These are phyloP conservation scores for Acacia melanoxylon DNA, from an alignment of 306 rosid genomes.

Conservation along the genomic window DNA sequence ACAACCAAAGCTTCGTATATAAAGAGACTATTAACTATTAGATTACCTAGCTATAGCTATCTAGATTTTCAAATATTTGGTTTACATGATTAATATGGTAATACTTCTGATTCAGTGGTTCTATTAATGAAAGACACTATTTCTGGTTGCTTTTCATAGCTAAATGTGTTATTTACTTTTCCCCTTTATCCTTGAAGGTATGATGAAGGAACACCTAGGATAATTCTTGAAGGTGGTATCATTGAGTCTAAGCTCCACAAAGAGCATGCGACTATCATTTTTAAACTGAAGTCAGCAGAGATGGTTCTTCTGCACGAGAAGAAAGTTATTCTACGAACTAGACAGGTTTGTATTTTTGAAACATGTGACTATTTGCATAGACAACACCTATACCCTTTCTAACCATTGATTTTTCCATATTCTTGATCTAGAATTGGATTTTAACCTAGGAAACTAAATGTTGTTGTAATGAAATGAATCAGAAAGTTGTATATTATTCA, in stretches of 20 bases:
- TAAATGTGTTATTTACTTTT: conserved; percentile 10
- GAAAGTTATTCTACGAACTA: conserved; percentile 48
- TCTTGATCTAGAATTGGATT: not conserved
- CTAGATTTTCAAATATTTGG: not conserved
- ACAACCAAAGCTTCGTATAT: not conserved
- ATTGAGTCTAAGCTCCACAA: conserved; percentile 64
- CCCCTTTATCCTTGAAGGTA: conserved; percentile 42
- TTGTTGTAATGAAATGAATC: too few species aligned
- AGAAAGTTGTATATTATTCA: too few species aligned
- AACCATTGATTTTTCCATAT: not conserved
- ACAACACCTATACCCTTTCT: not conserved
- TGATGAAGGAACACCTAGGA: conserved; percentile 56
- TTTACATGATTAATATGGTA: not conserved
- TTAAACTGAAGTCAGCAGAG: conserved; percentile 58
- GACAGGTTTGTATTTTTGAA: conserved; percentile 48
- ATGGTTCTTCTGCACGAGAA: conserved; percentile 56
- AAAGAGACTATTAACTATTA: not conserved
- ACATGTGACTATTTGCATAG: not conserved
- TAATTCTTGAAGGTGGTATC: conserved; percentile 56
- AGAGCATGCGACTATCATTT: conserved; percentile 52
- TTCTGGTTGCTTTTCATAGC: not conserved
- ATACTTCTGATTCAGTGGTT: not conserved
- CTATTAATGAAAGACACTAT: not conserved
- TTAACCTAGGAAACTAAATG: not conserved
- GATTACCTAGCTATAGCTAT: not conserved